Percentiles rank a stretch among this genome's conserved stretches.
phyloP scores from a whole-genome alignment of 495 filamentous ascomycete genomes.

The Massariosphaeria phaeospora region DNA sequence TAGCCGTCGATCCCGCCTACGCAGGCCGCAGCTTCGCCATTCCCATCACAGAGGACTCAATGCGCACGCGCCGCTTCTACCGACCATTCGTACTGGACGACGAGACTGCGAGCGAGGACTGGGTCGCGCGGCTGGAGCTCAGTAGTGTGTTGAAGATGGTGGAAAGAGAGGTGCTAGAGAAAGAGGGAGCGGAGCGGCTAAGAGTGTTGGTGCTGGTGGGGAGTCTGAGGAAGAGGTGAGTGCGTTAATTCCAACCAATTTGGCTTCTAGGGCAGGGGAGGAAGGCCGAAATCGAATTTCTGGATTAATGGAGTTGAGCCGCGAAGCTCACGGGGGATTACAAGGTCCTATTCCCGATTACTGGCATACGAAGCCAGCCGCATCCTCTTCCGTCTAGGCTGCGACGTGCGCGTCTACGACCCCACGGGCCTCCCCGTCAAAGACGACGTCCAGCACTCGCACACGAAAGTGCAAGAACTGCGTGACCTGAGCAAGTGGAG shows the following conservation, averaged over 20 bases:
- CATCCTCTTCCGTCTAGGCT: slow-evolving; percentile 62
- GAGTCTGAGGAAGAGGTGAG: slow-evolving; percentile 50
- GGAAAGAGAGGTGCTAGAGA: slow-evolving; percentile 47
- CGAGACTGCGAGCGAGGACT: slow-evolving; percentile 59
- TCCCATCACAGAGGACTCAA: slow-evolving; percentile 48
- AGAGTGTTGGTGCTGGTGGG: slow-evolving; percentile 63
- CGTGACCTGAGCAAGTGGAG: slow-evolving; percentile 60
- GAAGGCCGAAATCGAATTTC: no score
- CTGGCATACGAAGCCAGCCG: slow-evolving; percentile 58
- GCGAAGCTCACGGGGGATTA: no score
- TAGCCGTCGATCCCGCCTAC: slow-evolving; percentile 32
- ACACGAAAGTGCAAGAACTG: slow-evolving; percentile 63
- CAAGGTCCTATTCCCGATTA: slow-evolving; percentile 58
- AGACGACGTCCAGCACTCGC: slow-evolving; percentile 54
- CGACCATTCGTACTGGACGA: slow-evolving; percentile 50
- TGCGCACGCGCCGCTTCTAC: slow-evolving; percentile 54
- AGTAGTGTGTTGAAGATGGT: slow-evolving; percentile 52
- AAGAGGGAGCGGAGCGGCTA: slow-evolving; percentile 45
- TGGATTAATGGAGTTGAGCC: no score
- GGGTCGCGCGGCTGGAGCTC: slow-evolving; percentile 54
- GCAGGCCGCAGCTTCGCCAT: slow-evolving; percentile 44
- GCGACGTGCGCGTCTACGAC: slow-evolving; percentile 63
- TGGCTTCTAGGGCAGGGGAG: no score
- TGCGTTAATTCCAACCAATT: no score
- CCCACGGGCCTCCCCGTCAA: slow-evolving; percentile 59